Evolutionary conservation across 805 yeast genomes (phyloP).

Genomic region (Barnettozyma salicaria): DNA sequence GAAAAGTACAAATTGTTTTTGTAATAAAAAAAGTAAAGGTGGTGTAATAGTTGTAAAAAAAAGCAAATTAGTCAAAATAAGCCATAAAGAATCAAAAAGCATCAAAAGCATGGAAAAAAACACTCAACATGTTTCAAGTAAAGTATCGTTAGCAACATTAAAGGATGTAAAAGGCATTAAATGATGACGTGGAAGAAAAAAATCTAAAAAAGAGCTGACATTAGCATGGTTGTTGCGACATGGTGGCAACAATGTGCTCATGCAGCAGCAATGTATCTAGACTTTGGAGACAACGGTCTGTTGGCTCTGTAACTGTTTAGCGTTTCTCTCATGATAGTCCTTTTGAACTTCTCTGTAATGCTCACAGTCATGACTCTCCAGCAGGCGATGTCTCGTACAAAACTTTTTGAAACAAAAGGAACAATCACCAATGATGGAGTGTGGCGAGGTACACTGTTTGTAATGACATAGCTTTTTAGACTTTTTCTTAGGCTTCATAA

Average conservation of each 20-base stretch:
- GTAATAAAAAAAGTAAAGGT: too few relatives aligned
- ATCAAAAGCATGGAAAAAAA: too few relatives aligned
- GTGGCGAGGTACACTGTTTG: constrained; percentile 23
- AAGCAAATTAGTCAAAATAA: too few relatives aligned
- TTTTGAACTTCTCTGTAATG: constrained; percentile 57
- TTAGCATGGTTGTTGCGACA: not conserved
- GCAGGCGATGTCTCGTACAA: constrained; percentile 58
- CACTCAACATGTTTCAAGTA: too few relatives aligned
- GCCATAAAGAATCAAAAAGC: too few relatives aligned
- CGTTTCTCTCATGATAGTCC: constrained; percentile 56
- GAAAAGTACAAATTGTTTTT: too few relatives aligned
- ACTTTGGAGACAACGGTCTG: constrained; percentile 54
- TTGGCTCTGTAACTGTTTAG: constrained; percentile 53
- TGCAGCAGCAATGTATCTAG: constrained; percentile 15
- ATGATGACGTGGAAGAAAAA: not conserved
- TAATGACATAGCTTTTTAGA: constrained; percentile 26
- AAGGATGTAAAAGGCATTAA: not conserved
- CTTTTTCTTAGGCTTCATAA: constrained; percentile 24
- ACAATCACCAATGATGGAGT: constrained; percentile 55
- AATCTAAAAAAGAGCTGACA: too few relatives aligned
- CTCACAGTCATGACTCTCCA: constrained; percentile 56
- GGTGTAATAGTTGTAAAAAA: too few relatives aligned
- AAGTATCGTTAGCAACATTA: constrained; percentile 1
- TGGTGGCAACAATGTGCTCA: not conserved
- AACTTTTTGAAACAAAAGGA: constrained; percentile 56